These are phyloP conservation scores for Corymbia citriodora DNA, from an alignment of 441 rosid species.

Conservation along the genomic window DNA sequence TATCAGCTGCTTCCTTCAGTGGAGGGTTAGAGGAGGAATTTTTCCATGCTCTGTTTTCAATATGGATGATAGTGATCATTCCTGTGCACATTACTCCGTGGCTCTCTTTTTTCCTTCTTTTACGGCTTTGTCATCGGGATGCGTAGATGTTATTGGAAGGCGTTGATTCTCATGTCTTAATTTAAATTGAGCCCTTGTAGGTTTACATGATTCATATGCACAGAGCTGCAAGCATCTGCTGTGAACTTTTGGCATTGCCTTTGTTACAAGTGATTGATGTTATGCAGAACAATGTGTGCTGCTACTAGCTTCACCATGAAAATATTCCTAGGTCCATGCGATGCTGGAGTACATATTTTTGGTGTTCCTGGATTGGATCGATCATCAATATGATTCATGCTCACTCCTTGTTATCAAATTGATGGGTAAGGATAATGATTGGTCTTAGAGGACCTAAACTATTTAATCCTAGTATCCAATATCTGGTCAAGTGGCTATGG, in stretches of 20 bases:
- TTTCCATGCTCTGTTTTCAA: not conserved
- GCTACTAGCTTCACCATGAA: not conserved
- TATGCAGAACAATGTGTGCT: not conserved
- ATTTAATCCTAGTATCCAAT: not conserved
- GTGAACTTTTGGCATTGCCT: not conserved
- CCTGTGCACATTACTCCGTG: not conserved
- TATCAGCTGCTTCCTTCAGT: not conserved
- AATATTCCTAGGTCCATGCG: not conserved
- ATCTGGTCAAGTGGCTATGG: not conserved
- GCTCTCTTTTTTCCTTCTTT: not conserved
- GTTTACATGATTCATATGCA: not conserved
- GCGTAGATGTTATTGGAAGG: not conserved
- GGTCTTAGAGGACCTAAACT: not conserved
- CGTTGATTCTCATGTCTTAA: not conserved
- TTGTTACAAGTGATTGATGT: not conserved
- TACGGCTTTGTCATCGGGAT: not conserved
- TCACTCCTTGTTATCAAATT: not conserved
- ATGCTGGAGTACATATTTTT: not conserved
- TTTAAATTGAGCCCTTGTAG: not conserved
- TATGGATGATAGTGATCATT: not conserved
- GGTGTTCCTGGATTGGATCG: not conserved
- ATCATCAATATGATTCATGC: not conserved
- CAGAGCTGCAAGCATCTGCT: not conserved
- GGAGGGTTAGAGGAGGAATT: not conserved
- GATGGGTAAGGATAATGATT: not conserved